These are phyloP conservation scores for Dioscorea cayenensis DNA, from an alignment of 116 monocot genomes.

Conservation along the genomic window DNA sequence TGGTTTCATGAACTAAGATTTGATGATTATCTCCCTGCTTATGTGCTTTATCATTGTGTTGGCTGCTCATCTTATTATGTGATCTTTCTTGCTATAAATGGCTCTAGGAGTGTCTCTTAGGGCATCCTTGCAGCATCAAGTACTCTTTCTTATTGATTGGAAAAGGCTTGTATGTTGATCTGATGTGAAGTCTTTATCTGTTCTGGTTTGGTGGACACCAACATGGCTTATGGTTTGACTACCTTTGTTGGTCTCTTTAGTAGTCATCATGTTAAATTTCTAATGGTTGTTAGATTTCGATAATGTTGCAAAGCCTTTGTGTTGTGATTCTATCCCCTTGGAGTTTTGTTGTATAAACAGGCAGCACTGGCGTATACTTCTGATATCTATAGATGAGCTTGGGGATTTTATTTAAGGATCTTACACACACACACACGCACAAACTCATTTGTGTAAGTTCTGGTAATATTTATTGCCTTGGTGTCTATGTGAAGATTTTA, in stretches of 20 bases:
- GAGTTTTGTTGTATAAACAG: neutral
- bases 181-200: slow-evolving; percentile 17
- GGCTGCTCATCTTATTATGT: slow-evolving; percentile 16
- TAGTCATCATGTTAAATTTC: neutral
- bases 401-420: neutral
- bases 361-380: neutral
- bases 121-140: slow-evolving; percentile 26
- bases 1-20: slow-evolving; percentile 2
- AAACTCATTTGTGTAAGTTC: neutral
- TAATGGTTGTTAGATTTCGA: neutral
- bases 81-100: slow-evolving; percentile 20
- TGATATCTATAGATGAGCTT: neutral
- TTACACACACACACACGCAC: no score
- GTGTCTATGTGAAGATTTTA: no score
- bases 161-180: slow-evolving; percentile 17
- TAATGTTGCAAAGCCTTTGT: neutral
- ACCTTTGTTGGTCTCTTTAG: neutral
- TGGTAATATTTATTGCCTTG: no score
- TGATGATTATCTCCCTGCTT: neutral
- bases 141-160: slow-evolving; percentile 11
- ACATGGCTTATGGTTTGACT: slow-evolving; percentile 6
- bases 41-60: slow-evolving; percentile 9
- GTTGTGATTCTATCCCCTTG: neutral
- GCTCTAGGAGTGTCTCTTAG: slow-evolving; percentile 11
- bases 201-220: slow-evolving; percentile 5